phyloP scores from a whole-genome alignment of 441 rosid species.

The Breynia disticha region DNA sequence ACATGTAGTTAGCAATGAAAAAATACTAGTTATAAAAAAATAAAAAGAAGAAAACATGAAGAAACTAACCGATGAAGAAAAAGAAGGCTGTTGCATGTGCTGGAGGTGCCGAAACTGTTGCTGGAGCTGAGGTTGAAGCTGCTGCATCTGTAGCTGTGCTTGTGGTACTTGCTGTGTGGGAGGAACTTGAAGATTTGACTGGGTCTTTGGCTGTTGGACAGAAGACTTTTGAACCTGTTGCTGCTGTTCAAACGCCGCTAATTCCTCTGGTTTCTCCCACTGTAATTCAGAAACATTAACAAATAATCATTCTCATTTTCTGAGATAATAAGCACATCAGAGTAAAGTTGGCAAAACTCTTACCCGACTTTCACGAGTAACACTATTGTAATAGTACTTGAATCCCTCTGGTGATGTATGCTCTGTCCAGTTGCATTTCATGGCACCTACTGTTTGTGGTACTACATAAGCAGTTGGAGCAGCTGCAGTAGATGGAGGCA shows the following conservation, averaged over 20 bases:
- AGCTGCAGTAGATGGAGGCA: constrained; percentile 35
- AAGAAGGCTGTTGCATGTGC: constrained; percentile 45
- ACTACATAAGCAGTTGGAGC: constrained; percentile 27
- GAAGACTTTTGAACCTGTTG: constrained; percentile 43
- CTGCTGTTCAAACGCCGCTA: constrained; percentile 50
- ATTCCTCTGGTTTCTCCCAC: constrained; percentile 99
- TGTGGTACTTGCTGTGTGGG: constrained; percentile 50
- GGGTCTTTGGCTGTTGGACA: constrained; percentile 50
- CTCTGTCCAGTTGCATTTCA: constrained; percentile 86
- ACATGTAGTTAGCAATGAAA: constrained; percentile 21
- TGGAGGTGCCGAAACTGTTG: constrained; percentile 48
- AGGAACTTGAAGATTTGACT: constrained; percentile 35
- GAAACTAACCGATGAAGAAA: constrained; percentile 48
- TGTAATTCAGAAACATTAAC: constrained; percentile 13
- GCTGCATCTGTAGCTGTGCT: constrained; percentile 48
- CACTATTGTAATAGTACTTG: constrained; percentile 79
- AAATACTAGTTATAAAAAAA: not conserved
- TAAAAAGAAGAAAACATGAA: not conserved
- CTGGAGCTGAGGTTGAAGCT: constrained; percentile 41
- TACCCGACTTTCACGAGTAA: constrained; percentile 87
- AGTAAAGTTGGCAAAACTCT: constrained; percentile 18
- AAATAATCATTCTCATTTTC: constrained; percentile 13
- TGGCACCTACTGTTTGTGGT: constrained; percentile 35
- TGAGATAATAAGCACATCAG: constrained; percentile 4
- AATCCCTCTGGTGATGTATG: constrained; percentile 97